These are phyloP conservation scores for Ilyonectria destructans DNA, from an alignment of 2,329 filamentous ascomycete genomes.

Conservation along the genomic window DNA sequence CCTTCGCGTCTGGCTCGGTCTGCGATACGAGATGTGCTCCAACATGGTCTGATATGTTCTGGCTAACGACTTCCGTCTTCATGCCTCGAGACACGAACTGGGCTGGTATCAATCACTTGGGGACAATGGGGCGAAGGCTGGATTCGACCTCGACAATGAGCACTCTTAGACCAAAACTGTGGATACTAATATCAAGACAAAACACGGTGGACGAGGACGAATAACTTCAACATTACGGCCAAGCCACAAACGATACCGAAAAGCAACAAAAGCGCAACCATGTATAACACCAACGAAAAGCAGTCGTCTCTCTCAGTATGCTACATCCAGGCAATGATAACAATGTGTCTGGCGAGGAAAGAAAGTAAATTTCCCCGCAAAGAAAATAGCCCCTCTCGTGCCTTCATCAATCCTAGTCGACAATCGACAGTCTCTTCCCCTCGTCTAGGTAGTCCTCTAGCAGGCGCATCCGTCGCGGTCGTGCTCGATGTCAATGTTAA, in stretches of 20 bases:
- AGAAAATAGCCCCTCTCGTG: conserved; percentile 17
- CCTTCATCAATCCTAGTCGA: conserved; percentile 31
- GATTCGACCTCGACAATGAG: background rate
- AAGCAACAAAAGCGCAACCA: conserved; percentile 41
- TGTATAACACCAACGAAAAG: conserved; percentile 48
- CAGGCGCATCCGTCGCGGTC: conserved; percentile 95
- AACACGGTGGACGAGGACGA: background rate
- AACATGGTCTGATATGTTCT: conserved; percentile 2
- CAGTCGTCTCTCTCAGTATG: conserved; percentile 44
- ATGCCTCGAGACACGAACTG: background rate
- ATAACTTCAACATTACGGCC: conserved; percentile 6
- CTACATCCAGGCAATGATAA: conserved; percentile 49
- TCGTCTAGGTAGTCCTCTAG: conserved; percentile 63
- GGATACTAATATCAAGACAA: background rate
- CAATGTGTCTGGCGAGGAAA: conserved; percentile 35
- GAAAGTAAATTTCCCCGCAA: conserved; percentile 18
- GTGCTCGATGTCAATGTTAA: conserved; percentile 97
- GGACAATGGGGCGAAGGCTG: background rate
- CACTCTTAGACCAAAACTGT: background rate
- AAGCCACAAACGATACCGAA: conserved; percentile 7
- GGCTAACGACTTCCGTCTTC: background rate
- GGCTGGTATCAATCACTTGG: too few species aligned
- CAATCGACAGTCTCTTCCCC: conserved; percentile 12
- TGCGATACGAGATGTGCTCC: background rate
- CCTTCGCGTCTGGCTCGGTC: background rate